Percentiles rank a stretch among this genome's conserved stretches.
phyloP scores from a whole-genome alignment of 768 basidiomycete species.

The Mycena capillaripes region DNA sequence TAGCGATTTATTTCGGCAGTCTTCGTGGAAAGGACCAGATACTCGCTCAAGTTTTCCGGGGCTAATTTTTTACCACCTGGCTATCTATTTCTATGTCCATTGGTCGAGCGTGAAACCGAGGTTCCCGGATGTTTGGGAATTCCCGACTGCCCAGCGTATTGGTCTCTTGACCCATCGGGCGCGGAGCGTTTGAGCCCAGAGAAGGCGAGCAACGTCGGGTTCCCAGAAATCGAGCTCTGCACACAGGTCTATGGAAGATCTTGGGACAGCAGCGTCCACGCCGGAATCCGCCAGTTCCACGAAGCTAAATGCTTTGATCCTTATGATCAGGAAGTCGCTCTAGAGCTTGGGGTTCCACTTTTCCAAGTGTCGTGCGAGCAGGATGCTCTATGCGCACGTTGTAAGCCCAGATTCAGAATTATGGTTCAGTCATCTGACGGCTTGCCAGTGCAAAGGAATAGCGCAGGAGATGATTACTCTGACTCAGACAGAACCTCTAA shows the following conservation, averaged over 20 bases:
- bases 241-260: neutral
- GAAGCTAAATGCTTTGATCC: neutral
- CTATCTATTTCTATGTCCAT: slow-evolving; percentile 2
- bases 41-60: neutral
- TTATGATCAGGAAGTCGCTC: neutral
- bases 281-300: slow-evolving; percentile 3
- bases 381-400: neutral
- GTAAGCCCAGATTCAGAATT: no score
- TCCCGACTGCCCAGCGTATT: slow-evolving; percentile 9
- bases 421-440: no score
- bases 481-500: no score
- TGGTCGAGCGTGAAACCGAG: neutral
- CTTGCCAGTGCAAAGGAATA: no score
- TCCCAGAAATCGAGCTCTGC: neutral
- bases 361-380: neutral
- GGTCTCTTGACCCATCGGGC: no score
- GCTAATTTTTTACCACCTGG: neutral
- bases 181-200: no score
- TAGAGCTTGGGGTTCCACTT: neutral
- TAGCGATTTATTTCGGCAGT: neutral
- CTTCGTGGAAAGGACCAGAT: neutral
- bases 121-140: neutral
- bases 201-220: neutral
- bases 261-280: slow-evolving; percentile 4
- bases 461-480: no score